phyloP scores from a whole-genome alignment of 1,284 basidiomycete genomes.

The Athelia psychrophila region DNA sequence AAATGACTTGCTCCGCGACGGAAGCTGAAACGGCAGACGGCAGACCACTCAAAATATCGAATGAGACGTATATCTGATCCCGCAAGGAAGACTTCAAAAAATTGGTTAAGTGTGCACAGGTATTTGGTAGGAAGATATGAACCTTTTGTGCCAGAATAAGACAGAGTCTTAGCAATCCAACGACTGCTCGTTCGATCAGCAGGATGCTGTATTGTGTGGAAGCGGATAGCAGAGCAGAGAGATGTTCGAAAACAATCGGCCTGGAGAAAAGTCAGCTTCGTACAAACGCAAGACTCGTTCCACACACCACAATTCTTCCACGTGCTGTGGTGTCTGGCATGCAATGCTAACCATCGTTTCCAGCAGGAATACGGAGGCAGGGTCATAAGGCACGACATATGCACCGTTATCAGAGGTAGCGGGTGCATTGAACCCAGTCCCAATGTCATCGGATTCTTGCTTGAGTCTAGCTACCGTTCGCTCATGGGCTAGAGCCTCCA shows the following conservation, averaged over 20 bases:
- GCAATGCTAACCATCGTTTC: constrained; percentile 93
- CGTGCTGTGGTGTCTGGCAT: constrained; percentile 70
- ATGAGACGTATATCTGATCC: constrained; percentile 91
- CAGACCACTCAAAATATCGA: constrained; percentile 85
- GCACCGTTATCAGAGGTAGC: constrained; percentile 37
- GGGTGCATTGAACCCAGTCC: constrained; percentile 27
- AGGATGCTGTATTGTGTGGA: constrained; percentile 85
- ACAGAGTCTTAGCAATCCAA: constrained; percentile 82
- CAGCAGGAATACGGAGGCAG: constrained; percentile 89
- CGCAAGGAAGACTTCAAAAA: constrained; percentile 61
- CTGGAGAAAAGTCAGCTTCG: constrained; percentile 44
- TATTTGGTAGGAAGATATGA: constrained; percentile 19
- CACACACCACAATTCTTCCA: constrained; percentile 84
- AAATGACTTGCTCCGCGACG: constrained; percentile 88
- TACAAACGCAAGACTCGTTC: background rate
- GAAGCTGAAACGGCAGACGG: constrained; percentile 77
- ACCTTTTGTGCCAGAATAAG: constrained; percentile 78
- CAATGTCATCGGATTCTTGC: constrained; percentile 59
- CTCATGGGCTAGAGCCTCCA: constrained; percentile 90
- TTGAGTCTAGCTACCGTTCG: constrained; percentile 75
- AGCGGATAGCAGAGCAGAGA: constrained; percentile 77
- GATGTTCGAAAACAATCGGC: constrained; percentile 91
- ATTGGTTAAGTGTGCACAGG: constrained; percentile 8
- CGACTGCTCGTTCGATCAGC: constrained; percentile 93
- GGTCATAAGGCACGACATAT: constrained; percentile 82